phyloP scores from a whole-genome alignment of 305 asterid genomes.

The Caryopteris hybrid region DNA sequence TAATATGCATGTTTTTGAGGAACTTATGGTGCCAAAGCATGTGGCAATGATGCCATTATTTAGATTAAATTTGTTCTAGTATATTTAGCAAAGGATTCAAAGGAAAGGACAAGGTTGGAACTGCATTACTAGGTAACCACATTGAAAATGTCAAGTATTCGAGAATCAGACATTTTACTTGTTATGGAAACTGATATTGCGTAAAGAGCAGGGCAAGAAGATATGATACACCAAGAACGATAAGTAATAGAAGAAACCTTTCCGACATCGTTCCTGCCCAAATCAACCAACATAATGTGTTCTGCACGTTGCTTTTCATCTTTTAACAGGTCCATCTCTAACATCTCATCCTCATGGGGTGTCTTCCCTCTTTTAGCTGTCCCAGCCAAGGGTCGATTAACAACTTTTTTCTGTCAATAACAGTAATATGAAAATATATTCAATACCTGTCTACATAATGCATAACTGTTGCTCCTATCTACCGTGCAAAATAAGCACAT shows the following conservation, averaged over 20 bases:
- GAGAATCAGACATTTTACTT: not conserved
- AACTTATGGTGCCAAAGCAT: too few relatives aligned
- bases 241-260: constrained; percentile 44
- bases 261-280: constrained; percentile 88
- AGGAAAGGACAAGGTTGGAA: too few relatives aligned
- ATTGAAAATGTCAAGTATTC: not conserved
- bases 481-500: not conserved
- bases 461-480: not conserved
- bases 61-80: too few relatives aligned
- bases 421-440: constrained; percentile 10
- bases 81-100: too few relatives aligned
- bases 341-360: constrained; percentile 52
- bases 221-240: not conserved
- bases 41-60: too few relatives aligned
- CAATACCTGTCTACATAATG: constrained; percentile 2
- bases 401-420: constrained; percentile 53
- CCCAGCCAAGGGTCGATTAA: constrained; percentile 87
- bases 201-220: not conserved
- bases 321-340: constrained; percentile 49
- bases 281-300: constrained; percentile 83
- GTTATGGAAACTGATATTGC: not conserved
- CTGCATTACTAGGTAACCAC: not conserved
- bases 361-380: constrained; percentile 75
- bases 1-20: too few relatives aligned
- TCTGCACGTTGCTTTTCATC: constrained; percentile 84